Base-by-base conservation (phyloP, 768 basidiomycete species). In the Rhodotorula sphaerocarpa region DNA sequence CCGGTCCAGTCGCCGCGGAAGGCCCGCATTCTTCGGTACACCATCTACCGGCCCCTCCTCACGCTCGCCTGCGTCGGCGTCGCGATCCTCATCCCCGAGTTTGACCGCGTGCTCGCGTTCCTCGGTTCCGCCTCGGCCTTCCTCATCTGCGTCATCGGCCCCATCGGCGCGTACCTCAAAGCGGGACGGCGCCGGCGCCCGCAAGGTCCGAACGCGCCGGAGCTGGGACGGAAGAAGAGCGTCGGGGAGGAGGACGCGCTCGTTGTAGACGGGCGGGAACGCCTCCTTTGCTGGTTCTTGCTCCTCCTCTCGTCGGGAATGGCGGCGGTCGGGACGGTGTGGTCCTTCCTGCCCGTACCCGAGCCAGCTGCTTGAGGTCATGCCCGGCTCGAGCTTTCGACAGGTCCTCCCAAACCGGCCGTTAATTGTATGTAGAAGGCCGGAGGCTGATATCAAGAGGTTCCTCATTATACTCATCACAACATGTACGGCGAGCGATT, bases 61-160 rank as follows among this genome's bases (percentile, higher is more conserved):
- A 57, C 64, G 2, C 21, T 58, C 36, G 11, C 57, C 30, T 43
- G 59, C 27, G 47, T 70, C 43, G 45, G 25, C 9, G 34, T 52
- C 41, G 70, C 70, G 3, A 63, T 71, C 59, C 31, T 62, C 45
- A 58, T 69, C 42, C 70, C 70, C 7, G 62, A 65, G 18, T 71
- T 67, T 31, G 69, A 59, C 52, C 42, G 61, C 44, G 65, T 70
- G 11, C 54, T 66, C 44, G 62, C 89, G 2, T 87, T 95, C 74
- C 78, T 96, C 55, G 92, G 92, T 4, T 85, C 88, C n/a, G 89
- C 90, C 74, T 84, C 85, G 41, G 86, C 89, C 0, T 83, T 83
- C 65, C 77, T 84, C 71, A 79, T 89, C 28, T 87, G 86, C 65
- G 80, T 87, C 28, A 83, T 88, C 62, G 82, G 85, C 15, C 91